Base-by-base conservation (phyloP, 2,329 filamentous ascomycete species). In the Pseudogymnoascus pannorum region DNA sequence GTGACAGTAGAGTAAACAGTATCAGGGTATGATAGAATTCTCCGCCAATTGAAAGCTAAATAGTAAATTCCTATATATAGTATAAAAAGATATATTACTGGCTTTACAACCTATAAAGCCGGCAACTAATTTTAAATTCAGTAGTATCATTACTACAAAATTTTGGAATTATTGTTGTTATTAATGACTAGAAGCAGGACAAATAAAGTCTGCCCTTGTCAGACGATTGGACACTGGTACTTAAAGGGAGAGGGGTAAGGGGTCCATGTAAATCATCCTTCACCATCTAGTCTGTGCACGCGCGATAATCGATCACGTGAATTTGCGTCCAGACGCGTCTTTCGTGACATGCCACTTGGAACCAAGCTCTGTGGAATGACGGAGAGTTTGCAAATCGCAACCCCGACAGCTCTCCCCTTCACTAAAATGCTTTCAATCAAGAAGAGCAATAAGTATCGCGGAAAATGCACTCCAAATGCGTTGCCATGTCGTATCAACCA, bases 401-500 rank as follows among this genome's bases (percentile, higher is more conserved):
- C 24, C 31, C 18, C 36, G 16, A 36, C 36, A 29, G 14, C 36
- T 14, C 42, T 16, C 12, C 20, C 20, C 14, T 26, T 40, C 14
- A 14, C 16, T 36, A 63, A 42, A 16, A 71, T 71, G 70, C 62
- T 70, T 51, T 64, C 70, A 33, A 67, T 72, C 20, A 65, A 67
- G 40, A 68, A 69, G 61, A 64, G 63, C 36, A 67, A 68, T 40
- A 59, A 7, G 20, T 63, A 70, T 35, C 63, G 68, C 57, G 67
- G 68, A 8, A 68, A 67, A 65, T 72, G 68, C 62, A 67, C 63
- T 0, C 69, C 87, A 3, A 87, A 96, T 69, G 76, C 96, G 18
- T 79, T 97, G 12, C 92, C 92, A 3, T 94, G 90, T 69, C 83
- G 85, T 60, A 84, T 97, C 70, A 82, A 92, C 68, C 87, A 95